These are phyloP conservation scores for Pythium aquatile DNA, from an alignment of 352 stramenopile genomes.

Conservation along the genomic window DNA sequence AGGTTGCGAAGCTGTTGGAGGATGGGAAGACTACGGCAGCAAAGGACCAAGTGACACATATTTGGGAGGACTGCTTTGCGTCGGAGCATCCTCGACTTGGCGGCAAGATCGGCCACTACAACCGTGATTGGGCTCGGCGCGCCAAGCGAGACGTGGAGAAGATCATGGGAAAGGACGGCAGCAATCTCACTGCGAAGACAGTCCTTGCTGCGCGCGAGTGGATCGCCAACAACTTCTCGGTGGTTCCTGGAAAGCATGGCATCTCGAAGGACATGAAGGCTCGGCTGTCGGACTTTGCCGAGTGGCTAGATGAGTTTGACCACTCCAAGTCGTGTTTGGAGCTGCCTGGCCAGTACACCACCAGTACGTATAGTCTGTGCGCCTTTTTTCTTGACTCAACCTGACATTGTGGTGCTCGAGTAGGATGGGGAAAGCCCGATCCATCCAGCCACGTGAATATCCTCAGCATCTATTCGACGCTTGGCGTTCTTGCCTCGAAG, in stretches of 20 bases:
- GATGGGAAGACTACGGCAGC: slow-evolving; percentile 38
- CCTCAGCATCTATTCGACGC: slow-evolving; percentile 69
- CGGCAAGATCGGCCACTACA: slow-evolving; percentile 69
- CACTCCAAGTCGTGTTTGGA: slow-evolving; percentile 64
- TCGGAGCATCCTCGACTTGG: slow-evolving; percentile 48
- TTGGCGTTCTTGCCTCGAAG: slow-evolving; percentile 83
- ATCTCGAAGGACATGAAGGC: slow-evolving; percentile 84
- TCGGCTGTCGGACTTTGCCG: slow-evolving; percentile 76
- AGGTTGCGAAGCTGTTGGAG: slow-evolving; percentile 66
- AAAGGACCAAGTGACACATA: slow-evolving; percentile 31
- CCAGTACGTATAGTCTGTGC: slow-evolving; percentile 34
- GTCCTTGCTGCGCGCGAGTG: slow-evolving; percentile 61
- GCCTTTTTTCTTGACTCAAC: neutral
- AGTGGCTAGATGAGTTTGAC: slow-evolving; percentile 86
- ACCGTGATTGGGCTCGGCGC: slow-evolving; percentile 54
- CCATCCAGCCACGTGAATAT: slow-evolving; percentile 61
- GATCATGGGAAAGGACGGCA: slow-evolving; percentile 65
- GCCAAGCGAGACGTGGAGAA: slow-evolving; percentile 55
- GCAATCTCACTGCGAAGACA: slow-evolving; percentile 50
- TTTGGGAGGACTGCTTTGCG: slow-evolving; percentile 71
- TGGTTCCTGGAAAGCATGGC: slow-evolving; percentile 62
- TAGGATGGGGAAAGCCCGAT: slow-evolving; percentile 76
- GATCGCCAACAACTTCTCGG: slow-evolving; percentile 69
- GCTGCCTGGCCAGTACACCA: slow-evolving; percentile 78
- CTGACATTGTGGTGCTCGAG: neutral